Conservation (phyloP, 1,284 basidiomycete species). For the Marasmius tenuissimus region DNA sequence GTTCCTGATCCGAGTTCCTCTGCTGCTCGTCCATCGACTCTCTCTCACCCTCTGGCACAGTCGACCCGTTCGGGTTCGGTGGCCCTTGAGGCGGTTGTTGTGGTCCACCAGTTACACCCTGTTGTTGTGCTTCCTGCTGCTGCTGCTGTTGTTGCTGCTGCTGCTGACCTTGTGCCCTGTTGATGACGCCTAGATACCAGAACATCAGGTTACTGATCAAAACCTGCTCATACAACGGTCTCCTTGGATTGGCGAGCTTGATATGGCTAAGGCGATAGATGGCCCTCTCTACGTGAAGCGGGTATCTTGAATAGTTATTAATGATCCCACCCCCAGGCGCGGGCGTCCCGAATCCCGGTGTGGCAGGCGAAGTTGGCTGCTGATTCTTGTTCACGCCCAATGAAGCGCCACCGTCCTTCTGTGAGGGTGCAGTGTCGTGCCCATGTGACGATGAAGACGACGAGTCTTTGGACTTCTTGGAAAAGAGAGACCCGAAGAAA, state of each 20-base stretch:
- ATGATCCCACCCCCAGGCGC: constrained; percentile 52
- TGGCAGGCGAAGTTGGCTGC: constrained; percentile 38
- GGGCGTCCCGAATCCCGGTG: constrained; percentile 22
- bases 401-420: constrained; percentile 80
- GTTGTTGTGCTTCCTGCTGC: background rate
- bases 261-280: constrained; percentile 98
- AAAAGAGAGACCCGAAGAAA: constrained; percentile 89
- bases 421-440: constrained; percentile 60
- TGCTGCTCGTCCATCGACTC: constrained; percentile 45
- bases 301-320: constrained; percentile 78
- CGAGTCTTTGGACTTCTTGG: constrained; percentile 75
- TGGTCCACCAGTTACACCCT: background rate
- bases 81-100: constrained; percentile 23
- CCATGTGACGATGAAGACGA: constrained; percentile 46
- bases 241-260: constrained; percentile 95
- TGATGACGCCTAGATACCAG: constrained; percentile 99
- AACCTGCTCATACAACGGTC: constrained; percentile 97
- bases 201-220: constrained; percentile 99
- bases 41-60: constrained; percentile 21
- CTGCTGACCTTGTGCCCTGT: constrained; percentile 61
- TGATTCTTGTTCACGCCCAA: constrained; percentile 75
- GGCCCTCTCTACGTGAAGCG: constrained; percentile 96
- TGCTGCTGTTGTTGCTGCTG: background rate
- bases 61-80: background rate
- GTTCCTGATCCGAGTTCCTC: constrained; percentile 36